Evolutionary conservation across 2,329 filamentous ascomycete genomes (phyloP).

Genomic region (Botryosphaeria dothidea): DNA sequence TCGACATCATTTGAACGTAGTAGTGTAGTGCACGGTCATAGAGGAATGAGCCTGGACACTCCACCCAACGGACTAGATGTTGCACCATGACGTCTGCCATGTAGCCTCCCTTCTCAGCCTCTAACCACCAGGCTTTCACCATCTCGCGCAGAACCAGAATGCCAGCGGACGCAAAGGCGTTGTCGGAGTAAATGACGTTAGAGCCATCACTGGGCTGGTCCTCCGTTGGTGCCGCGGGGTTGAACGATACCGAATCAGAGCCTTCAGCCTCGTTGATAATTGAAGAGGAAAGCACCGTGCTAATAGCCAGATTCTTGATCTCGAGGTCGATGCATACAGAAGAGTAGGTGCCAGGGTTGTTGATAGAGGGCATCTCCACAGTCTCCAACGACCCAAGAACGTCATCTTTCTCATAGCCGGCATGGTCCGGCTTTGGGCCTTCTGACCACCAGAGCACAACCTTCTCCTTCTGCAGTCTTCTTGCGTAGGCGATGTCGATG

Average conservation of each 20-base stretch:
- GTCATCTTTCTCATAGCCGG: constrained; percentile 92
- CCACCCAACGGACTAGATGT: constrained; percentile 95
- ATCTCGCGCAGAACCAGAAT: constrained; percentile 92
- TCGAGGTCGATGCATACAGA: constrained; percentile 96
- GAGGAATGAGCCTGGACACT: constrained; percentile 88
- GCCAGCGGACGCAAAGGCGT: constrained; percentile 88
- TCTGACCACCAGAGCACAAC: constrained; percentile 97
- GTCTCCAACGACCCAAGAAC: constrained; percentile 78
- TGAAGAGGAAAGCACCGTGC: constrained; percentile 94
- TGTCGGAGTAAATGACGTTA: constrained; percentile 78
- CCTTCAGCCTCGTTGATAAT: constrained; percentile 96
- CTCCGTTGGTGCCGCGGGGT: constrained; percentile 67
- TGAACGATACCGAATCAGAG: constrained; percentile 81
- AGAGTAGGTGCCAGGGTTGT: constrained; percentile 89
- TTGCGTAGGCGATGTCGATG: constrained; percentile 93
- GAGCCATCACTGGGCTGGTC: constrained; percentile 62
- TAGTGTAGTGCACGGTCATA: constrained; percentile 94
- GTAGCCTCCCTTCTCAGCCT: constrained; percentile 83
- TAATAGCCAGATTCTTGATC: constrained; percentile 92
- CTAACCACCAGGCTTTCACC: constrained; percentile 98
- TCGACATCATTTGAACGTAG: constrained; percentile 98
- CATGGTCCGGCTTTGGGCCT: constrained; percentile 85
- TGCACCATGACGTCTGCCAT: constrained; percentile 99
- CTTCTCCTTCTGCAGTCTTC: constrained; percentile 84
- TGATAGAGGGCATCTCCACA: constrained; percentile 89